Evolutionary conservation across 805 yeast species (phyloP).

Genomic region (Sungouiozyma ichnusensis): DNA sequence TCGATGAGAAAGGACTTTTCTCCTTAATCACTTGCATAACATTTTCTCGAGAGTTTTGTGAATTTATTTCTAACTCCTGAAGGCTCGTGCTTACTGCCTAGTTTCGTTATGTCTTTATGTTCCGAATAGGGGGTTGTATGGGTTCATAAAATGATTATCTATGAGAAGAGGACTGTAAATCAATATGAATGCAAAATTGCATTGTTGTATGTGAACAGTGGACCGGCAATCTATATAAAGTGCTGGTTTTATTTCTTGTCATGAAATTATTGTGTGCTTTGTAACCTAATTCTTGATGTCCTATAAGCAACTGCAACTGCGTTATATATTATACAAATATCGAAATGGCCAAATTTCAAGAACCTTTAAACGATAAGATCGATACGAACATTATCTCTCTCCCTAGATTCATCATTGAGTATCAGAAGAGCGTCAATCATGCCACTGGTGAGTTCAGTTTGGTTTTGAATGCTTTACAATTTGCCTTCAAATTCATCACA

Average conservation of each 20-base stretch:
- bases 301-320: too few species aligned
- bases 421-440: conserved; percentile 58
- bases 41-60: too few species aligned
- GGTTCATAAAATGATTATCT: not conserved
- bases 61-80: too few species aligned
- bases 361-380: conserved; percentile 23
- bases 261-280: too few species aligned
- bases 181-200: too few species aligned
- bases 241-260: too few species aligned
- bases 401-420: conserved; percentile 78
- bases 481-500: conserved; percentile 93
- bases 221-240: too few species aligned
- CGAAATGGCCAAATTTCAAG: not conserved
- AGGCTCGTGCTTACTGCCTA: too few species aligned
- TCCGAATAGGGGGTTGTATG: not conserved
- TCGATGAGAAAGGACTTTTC: too few species aligned
- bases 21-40: not conserved
- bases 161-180: too few species aligned
- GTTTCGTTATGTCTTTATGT: not conserved
- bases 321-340: not conserved
- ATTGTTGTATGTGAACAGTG: too few species aligned
- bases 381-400: conserved; percentile 88
- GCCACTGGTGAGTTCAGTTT: conserved; percentile 92
- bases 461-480: conserved; percentile 78
- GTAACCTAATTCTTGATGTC: too few species aligned